Base-by-base conservation (phyloP, 176 grass and related monocot species). In the Rhipidocladum racemiflorum region DNA sequence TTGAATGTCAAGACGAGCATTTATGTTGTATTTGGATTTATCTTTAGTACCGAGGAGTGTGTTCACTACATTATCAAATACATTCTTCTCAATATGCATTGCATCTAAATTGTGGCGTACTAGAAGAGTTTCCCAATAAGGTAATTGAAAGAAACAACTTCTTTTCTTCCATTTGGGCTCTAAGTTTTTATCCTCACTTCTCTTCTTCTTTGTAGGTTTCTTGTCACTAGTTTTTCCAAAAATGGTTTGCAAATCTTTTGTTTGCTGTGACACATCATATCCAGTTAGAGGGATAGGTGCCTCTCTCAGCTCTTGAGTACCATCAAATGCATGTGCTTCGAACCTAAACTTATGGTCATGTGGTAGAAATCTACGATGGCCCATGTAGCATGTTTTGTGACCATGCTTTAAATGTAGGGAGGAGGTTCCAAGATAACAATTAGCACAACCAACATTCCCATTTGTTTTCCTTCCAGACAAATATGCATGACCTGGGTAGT, bases 71-170 rank as follows among this genome's bases (percentile, higher is more conserved):
- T 73, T 73, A 18, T 73, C 45, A 46, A 46, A 50, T 0, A 73
- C 23, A 73, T 73, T 73, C 14, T 72, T 53, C 45, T 74, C 62
- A 30, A 51, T 30, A 51, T 74, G 70, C 43, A 74, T 51, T 4
- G 17, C 15, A 50, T 74, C 70, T 24, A 72, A 23, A 28, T 48
- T 71, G 2, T 71, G 39, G 3, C 3, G 36, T 8, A 71, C 40
- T 28, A 53, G 15, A 73, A 73, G n/a, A 29, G 29, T 73, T 29
- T 32, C 6, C 46, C 24, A 73, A 17, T 53, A 51, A 0, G 71
- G 27, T 18, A 51, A 7, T n/a, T 51, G 16, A 6, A 53, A 74
- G 0, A 69, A 69, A 25, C 0, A 15, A 69, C 66, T 68, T 68
- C 20, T 39, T 27, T 68, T 68, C 35, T 68, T 68, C 65, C 65